Conservation (phyloP, 345 rosid genomes). For the Isatis tinctoria region DNA sequence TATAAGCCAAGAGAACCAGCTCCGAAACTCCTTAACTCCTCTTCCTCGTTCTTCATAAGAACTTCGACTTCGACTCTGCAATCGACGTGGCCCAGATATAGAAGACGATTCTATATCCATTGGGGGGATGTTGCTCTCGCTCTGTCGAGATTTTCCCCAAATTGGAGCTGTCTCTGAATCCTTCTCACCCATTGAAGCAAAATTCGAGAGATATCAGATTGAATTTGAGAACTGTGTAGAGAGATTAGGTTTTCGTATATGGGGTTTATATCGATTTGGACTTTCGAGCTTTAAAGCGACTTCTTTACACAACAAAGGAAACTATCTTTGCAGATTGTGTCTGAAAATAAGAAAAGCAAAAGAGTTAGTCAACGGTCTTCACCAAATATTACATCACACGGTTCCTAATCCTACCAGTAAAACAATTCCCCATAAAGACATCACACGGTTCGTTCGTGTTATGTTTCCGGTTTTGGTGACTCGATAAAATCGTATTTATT, state of each 20-base stretch:
- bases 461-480: background rate
- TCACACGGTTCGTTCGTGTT: background rate
- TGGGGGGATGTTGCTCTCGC: slow-evolving; percentile 41
- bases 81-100: slow-evolving; percentile 25
- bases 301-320: background rate
- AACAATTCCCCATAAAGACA: background rate
- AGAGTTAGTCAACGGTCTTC: slow-evolving; percentile 21
- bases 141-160: slow-evolving; percentile 37
- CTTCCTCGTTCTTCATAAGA: slow-evolving; percentile 23
- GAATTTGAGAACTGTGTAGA: background rate
- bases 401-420: slow-evolving; percentile 10
- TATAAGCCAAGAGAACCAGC: slow-evolving; percentile 76
- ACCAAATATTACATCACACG: slow-evolving; percentile 19
- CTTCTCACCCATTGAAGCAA: slow-evolving; percentile 18
- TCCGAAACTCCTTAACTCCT: slow-evolving; percentile 57
- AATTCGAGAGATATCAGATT: background rate
- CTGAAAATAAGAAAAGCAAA: background rate
- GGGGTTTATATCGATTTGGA: slow-evolving; percentile 5
- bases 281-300: slow-evolving; percentile 3
- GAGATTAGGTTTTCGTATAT: background rate
- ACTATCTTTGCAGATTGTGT: background rate
- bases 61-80: slow-evolving; percentile 24
- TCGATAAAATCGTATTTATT: background rate
- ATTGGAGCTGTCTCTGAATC: slow-evolving; percentile 30
- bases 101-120: slow-evolving; percentile 37